phyloP scores from a whole-genome alignment of 2,329 filamentous ascomycete species.

The Pyricularia grisea region DNA sequence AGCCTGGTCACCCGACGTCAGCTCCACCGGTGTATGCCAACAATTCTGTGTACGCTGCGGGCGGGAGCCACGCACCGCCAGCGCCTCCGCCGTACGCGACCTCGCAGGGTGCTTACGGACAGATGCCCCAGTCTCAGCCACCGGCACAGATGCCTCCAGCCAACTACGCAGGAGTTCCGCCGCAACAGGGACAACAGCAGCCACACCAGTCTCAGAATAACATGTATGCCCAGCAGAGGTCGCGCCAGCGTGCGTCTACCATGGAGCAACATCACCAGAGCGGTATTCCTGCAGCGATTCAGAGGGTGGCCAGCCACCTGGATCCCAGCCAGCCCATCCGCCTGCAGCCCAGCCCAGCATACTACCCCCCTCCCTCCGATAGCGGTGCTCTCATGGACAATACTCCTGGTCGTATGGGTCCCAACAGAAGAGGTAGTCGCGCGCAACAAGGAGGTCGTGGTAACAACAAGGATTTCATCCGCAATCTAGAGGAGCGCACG shows the following conservation, averaged over 20 bases:
- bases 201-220: slow-evolving; percentile 14
- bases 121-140: slow-evolving; percentile 62
- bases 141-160: slow-evolving; percentile 56
- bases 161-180: slow-evolving; percentile 47
- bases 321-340: slow-evolving; percentile 92
- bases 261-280: slow-evolving; percentile 85
- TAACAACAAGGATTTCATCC: slow-evolving; percentile 79
- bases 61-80: slow-evolving; percentile 35
- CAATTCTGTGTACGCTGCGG: slow-evolving; percentile 69
- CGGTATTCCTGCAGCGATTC: slow-evolving; percentile 85
- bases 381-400: slow-evolving; percentile 60
- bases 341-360: slow-evolving; percentile 89
- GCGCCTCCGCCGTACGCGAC: slow-evolving; percentile 73
- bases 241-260: slow-evolving; percentile 83
- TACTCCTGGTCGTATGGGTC: slow-evolving; percentile 29
- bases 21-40: slow-evolving; percentile 69
- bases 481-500: slow-evolving; percentile 88
- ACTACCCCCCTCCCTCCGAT: slow-evolving; percentile 89
- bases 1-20: slow-evolving; percentile 31
- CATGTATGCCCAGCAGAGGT: slow-evolving; percentile 60
- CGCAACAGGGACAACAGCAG: background rate
- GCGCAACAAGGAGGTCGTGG: slow-evolving; percentile 49
- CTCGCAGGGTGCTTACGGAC: slow-evolving; percentile 61
- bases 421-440: slow-evolving; percentile 68
- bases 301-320: slow-evolving; percentile 89